These are phyloP conservation scores for Medicago truncatula DNA, from an alignment of 306 rosid species.

Conservation along the genomic window DNA sequence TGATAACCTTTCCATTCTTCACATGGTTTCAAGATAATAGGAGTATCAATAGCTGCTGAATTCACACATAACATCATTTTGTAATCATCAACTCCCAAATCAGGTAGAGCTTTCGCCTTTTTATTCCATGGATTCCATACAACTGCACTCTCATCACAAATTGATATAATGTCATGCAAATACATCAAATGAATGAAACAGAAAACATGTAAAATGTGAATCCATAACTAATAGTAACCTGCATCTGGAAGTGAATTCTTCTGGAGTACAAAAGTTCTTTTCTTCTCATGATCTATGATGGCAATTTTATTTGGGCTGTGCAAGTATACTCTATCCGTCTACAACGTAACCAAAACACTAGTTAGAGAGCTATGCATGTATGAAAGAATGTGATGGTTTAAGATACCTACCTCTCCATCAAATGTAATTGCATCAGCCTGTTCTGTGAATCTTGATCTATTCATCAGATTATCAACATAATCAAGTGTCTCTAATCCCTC, in stretches of 20 bases:
- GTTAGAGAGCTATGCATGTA: constrained; percentile 15
- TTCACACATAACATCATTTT: constrained; percentile 69
- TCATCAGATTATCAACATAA: constrained; percentile 66
- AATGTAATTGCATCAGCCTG: constrained; percentile 87
- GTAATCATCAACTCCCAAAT: constrained; percentile 78
- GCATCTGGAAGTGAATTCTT: constrained; percentile 74
- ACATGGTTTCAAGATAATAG: constrained; percentile 64
- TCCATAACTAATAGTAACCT: constrained; percentile 47
- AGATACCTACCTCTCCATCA: constrained; percentile 66
- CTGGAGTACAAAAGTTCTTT: constrained; percentile 71
- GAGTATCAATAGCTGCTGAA: constrained; percentile 67
- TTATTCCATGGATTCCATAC: constrained; percentile 90
- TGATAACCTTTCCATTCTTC: constrained; percentile 85
- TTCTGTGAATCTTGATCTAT: constrained; percentile 69
- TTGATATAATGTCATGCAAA: not conserved
- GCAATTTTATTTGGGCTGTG: constrained; percentile 70
- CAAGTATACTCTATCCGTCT: constrained; percentile 73
- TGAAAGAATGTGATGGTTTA: constrained; percentile 1
- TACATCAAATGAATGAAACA: not conserved
- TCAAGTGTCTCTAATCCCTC: constrained; percentile 91
- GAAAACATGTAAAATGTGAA: not conserved
- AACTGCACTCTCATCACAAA: constrained; percentile 46
- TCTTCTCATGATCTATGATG: constrained; percentile 83
- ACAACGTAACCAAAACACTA: constrained; percentile 25
- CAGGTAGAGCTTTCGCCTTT: constrained; percentile 66